These are phyloP conservation scores for Neonectria hederae DNA, from an alignment of 2,329 filamentous ascomycete genomes.

Conservation along the genomic window DNA sequence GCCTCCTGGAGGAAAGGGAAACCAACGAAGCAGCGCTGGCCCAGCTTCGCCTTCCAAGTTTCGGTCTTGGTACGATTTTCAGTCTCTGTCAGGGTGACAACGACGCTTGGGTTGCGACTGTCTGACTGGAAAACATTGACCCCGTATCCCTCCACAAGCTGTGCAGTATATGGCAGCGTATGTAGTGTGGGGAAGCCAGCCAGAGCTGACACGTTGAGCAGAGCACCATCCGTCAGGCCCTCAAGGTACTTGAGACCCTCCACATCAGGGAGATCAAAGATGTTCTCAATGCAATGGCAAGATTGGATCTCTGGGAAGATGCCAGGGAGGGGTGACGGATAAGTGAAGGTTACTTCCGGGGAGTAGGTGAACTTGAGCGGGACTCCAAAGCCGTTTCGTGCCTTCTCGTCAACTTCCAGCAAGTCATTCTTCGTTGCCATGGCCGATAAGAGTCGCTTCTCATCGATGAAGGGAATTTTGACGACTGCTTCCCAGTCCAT, in stretches of 20 bases:
- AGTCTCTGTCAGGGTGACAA: conserved; percentile 82
- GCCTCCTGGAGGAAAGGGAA: conserved; percentile 97
- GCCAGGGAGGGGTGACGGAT: conserved; percentile 87
- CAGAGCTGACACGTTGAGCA: conserved; percentile 83
- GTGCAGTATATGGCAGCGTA: conserved; percentile 83
- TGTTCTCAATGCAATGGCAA: conserved; percentile 94
- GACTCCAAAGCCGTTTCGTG: conserved; percentile 89
- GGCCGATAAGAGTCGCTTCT: conserved; percentile 82
- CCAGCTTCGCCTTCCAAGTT: conserved; percentile 80
- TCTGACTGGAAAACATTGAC: conserved; percentile 96
- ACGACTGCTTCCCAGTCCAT: conserved; percentile 99
- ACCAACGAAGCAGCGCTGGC: conserved; percentile 87
- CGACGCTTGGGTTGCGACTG: conserved; percentile 95
- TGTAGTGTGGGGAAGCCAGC: conserved; percentile 94
- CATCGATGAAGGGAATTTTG: conserved; percentile 98
- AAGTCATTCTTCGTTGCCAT: conserved; percentile 86
- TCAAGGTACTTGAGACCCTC: conserved; percentile 88
- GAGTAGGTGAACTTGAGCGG: conserved; percentile 93
- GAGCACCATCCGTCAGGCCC: conserved; percentile 84
- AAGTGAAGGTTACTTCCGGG: conserved; percentile 78
- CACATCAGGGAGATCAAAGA: conserved; percentile 92
- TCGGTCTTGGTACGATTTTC: conserved; percentile 76
- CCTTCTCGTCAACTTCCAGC: conserved; percentile 80
- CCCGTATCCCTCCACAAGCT: conserved; percentile 76
- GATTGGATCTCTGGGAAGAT: conserved; percentile 88